Conservation (phyloP, 2,329 filamentous ascomycete species). For the Helotiales sp. region DNA sequence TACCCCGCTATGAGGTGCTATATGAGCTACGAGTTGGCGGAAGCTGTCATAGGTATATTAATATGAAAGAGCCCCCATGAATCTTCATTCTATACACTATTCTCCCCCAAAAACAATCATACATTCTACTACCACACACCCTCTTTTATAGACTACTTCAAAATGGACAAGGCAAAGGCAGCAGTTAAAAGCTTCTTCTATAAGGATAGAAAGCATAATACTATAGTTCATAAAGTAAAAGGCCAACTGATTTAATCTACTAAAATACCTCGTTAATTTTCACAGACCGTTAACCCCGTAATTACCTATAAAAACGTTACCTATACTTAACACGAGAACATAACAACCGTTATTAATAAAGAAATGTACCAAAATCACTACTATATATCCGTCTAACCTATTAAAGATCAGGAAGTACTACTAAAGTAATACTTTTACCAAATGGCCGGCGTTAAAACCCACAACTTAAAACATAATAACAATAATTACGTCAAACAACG, state of each 20-base stretch:
- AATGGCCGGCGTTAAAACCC: slow-evolving; percentile 62
- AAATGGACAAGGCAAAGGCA: slow-evolving; percentile 69
- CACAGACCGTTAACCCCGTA: slow-evolving; percentile 57
- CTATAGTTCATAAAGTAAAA: slow-evolving; percentile 66
- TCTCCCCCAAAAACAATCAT: too few relatives aligned
- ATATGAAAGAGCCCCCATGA: not conserved
- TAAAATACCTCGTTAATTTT: slow-evolving; percentile 6
- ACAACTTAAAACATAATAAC: slow-evolving; percentile 65
- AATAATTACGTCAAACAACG: slow-evolving; percentile 51
- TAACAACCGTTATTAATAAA: slow-evolving; percentile 48
- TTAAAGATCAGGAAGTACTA: slow-evolving; percentile 57
- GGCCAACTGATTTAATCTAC: not conserved
- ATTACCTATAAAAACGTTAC: slow-evolving; percentile 65
- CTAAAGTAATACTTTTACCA: slow-evolving; percentile 69
- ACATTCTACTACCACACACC: too few relatives aligned
- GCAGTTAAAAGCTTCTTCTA: slow-evolving; percentile 65
- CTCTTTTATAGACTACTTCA: slow-evolving; percentile 25
- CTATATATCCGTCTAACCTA: slow-evolving; percentile 71
- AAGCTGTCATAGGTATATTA: slow-evolving; percentile 2
- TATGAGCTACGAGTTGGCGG: slow-evolving; percentile 19
- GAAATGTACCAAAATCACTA: slow-evolving; percentile 76
- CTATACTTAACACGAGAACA: slow-evolving; percentile 62
- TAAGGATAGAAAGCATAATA: slow-evolving; percentile 68
- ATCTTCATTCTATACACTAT: not conserved
- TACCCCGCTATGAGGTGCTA: slow-evolving; percentile 9